phyloP scores from a whole-genome alignment of 2,329 filamentous ascomycete genomes.

The Blastomyces emzantsi region DNA sequence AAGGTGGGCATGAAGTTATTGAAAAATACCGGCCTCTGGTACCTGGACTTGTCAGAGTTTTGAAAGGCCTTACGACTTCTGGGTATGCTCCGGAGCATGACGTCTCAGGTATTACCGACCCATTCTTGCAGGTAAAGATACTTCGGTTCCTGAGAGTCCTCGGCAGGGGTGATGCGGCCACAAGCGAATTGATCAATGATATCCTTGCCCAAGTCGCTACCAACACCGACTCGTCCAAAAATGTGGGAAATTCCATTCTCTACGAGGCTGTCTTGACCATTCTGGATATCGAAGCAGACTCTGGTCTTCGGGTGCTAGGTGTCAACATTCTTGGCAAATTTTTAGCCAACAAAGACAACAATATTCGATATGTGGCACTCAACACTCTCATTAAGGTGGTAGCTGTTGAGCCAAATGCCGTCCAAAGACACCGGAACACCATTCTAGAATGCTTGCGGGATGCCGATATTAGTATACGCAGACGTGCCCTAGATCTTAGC shows the following conservation, averaged over 20 bases:
- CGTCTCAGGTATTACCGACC: constrained; percentile 95
- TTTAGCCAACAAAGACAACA: constrained; percentile 96
- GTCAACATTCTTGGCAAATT: constrained; percentile 99
- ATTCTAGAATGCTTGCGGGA: constrained; percentile 94
- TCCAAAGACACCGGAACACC: constrained; percentile 93
- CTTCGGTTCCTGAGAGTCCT: constrained; percentile 76
- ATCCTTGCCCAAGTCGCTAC: constrained; percentile 96
- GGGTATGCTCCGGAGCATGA: constrained; percentile 97
- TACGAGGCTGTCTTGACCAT: constrained; percentile 97
- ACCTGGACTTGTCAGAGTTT: constrained; percentile 74
- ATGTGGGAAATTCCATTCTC: constrained; percentile 94
- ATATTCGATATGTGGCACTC: constrained; percentile 94
- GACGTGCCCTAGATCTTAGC: constrained; percentile 91
- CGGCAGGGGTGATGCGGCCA: constrained; percentile 73
- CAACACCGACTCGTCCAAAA: constrained; percentile 96
- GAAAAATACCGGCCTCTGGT: constrained; percentile 85
- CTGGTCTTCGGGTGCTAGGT: constrained; percentile 82
- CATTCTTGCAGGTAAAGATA: constrained; percentile 96
- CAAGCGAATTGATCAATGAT: constrained; percentile 97
- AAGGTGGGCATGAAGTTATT: constrained; percentile 81
- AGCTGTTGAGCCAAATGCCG: constrained; percentile 93
- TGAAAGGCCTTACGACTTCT: constrained; percentile 88
- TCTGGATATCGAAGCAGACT: constrained; percentile 95
- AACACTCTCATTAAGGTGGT: constrained; percentile 98
- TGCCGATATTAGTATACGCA: constrained; percentile 94